These are phyloP conservation scores for Xylaria sp. DNA, from an alignment of 2,329 filamentous ascomycete genomes.

Conservation along the genomic window DNA sequence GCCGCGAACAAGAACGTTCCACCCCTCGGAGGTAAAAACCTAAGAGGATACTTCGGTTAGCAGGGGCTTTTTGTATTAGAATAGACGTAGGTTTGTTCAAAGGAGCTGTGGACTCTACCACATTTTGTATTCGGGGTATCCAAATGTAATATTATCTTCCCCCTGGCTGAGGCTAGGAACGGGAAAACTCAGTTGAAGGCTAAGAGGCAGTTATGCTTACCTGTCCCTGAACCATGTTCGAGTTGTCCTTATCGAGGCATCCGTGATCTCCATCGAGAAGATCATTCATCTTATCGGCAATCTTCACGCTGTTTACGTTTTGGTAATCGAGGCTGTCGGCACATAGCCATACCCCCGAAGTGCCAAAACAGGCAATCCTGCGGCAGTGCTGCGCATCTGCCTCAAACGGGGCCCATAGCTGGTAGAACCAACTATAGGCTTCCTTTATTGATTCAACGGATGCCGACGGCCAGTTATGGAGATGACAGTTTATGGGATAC, in stretches of 20 bases:
- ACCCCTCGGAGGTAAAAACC: conserved; percentile 28
- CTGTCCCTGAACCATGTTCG: conserved; percentile 32
- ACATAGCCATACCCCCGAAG: conserved; percentile 35
- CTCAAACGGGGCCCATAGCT: conserved; percentile 26
- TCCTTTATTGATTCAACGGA: conserved; percentile 32
- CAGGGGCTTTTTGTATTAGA: background rate
- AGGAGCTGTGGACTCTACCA: background rate
- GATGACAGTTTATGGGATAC: conserved; percentile 37
- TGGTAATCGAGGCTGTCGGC: conserved; percentile 28
- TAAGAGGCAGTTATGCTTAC: conserved; percentile 2
- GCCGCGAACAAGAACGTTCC: conserved; percentile 34
- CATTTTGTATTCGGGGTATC: background rate
- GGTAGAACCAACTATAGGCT: conserved; percentile 36
- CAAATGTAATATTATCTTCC: background rate
- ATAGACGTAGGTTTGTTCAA: background rate
- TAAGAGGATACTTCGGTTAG: conserved; percentile 18
- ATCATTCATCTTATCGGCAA: conserved; percentile 35
- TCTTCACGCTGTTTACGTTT: conserved; percentile 26
- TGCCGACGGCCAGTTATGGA: conserved; percentile 35
- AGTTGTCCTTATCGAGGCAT: conserved; percentile 29
- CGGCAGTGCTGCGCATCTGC: conserved; percentile 33
- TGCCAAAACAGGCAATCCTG: conserved; percentile 26
- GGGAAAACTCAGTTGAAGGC: background rate
- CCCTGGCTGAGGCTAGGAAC: too few relatives aligned
- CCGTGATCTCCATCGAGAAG: conserved; percentile 33